phyloP scores from a whole-genome alignment of 2,329 filamentous ascomycete species.

The Atkinsonella texensis region DNA sequence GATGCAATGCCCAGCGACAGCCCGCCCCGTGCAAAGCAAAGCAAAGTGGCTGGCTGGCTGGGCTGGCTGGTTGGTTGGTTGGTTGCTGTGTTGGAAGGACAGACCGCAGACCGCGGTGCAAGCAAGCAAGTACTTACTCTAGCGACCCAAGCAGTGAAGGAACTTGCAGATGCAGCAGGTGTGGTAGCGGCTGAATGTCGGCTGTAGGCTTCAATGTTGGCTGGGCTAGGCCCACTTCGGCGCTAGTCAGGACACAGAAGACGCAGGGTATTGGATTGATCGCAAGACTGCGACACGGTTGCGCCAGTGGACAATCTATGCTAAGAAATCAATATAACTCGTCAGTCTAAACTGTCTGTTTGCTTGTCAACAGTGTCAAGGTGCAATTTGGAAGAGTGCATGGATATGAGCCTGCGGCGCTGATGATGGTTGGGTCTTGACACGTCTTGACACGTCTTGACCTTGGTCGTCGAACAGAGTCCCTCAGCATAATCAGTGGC shows the following conservation, averaged over 20 bases:
- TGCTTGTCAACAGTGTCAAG: not conserved
- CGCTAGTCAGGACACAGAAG: constrained; percentile 6
- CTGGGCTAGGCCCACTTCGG: not conserved
- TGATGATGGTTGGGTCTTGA: not conserved
- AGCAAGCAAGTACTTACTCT: constrained; percentile 8
- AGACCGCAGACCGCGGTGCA: not conserved
- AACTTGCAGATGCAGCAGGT: not conserved
- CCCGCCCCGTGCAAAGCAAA: not conserved
- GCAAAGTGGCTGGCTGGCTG: constrained; percentile 1
- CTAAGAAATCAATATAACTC: not conserved
- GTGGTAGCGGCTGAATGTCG: constrained; percentile 10
- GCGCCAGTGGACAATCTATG: constrained; percentile 1
- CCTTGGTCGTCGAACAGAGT: not conserved
- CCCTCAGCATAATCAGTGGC: not conserved
- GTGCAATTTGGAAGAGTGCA: not conserved
- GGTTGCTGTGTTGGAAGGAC: not conserved
- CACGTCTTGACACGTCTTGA: too few species aligned
- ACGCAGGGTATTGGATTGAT: constrained; percentile 8
- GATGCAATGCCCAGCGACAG: not conserved
- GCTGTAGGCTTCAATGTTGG: not conserved
- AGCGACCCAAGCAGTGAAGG: not conserved
- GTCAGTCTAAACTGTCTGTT: constrained; percentile 1
- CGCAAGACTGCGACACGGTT: not conserved
- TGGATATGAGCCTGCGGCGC: not conserved
- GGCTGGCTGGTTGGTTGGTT: constrained; percentile 2